phyloP scores from a whole-genome alignment of 768 basidiomycete species.

The Tubosaeta sp. region DNA sequence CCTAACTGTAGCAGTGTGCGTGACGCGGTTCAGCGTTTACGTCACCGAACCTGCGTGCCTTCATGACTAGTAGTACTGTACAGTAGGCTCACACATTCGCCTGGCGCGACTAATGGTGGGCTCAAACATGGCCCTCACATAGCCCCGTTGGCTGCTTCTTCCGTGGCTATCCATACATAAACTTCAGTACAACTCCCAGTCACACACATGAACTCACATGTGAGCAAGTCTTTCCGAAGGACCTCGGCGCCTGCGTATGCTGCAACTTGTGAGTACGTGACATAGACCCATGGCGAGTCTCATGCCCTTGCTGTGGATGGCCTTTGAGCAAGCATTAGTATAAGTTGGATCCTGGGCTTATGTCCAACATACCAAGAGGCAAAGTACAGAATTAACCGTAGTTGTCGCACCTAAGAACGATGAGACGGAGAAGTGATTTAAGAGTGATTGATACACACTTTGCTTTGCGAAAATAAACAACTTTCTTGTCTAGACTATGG shows the following conservation, averaged over 20 bases:
- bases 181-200: neutral
- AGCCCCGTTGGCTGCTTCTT: slow-evolving; percentile 52
- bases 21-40: no score
- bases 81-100: no score
- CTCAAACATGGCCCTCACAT: no score
- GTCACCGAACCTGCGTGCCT: no score
- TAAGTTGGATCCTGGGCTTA: no score
- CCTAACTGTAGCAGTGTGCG: no score
- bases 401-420: slow-evolving; percentile 39
- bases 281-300: slow-evolving; percentile 64
- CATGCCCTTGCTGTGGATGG: slow-evolving; percentile 57
- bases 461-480: slow-evolving; percentile 53
- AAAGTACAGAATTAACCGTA: slow-evolving; percentile 59
- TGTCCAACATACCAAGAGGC: slow-evolving; percentile 40
- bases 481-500: slow-evolving; percentile 41
- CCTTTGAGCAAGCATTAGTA: slow-evolving; percentile 31
- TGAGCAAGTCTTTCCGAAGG: slow-evolving; percentile 61
- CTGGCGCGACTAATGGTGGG: no score
- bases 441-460: slow-evolving; percentile 28
- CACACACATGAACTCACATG: slow-evolving; percentile 37
- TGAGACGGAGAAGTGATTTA: neutral
- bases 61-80: no score
- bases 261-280: slow-evolving; percentile 50
- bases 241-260: slow-evolving; percentile 69
- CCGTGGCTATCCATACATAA: slow-evolving; percentile 43